Evolutionary conservation across 2,329 filamentous ascomycete genomes (phyloP).

Genomic region (Tolypocladium cylindrosporum): DNA sequence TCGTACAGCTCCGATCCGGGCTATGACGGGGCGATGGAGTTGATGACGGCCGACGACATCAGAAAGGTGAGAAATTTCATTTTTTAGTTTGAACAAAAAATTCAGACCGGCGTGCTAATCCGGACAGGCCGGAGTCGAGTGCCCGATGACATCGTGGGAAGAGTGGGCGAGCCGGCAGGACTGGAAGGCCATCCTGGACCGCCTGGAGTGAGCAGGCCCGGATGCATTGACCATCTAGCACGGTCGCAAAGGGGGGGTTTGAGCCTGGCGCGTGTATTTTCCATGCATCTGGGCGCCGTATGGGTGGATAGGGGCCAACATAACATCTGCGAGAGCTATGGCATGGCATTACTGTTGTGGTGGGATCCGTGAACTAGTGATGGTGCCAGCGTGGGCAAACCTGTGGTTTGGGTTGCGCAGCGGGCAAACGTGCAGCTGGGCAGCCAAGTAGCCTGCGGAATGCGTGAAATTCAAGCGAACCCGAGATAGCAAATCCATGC

Average conservation of each 20-base stretch:
- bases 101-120: too few species aligned
- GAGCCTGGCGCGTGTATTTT: background rate
- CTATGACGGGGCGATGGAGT: slow-evolving; percentile 34
- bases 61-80: slow-evolving; percentile 22
- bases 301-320: background rate
- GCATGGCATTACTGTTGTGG: background rate
- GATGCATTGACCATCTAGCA: background rate
- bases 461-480: background rate
- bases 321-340: background rate
- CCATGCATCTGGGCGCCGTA: background rate
- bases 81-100: too few species aligned
- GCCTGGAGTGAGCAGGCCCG: background rate
- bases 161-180: slow-evolving; percentile 26
- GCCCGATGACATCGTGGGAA: slow-evolving; percentile 28
- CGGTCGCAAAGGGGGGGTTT: background rate
- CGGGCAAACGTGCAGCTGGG: background rate
- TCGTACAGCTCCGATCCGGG: slow-evolving; percentile 35
- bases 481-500: background rate
- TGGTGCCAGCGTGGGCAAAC: background rate
- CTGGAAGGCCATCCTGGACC: slow-evolving; percentile 15
- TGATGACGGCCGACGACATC: slow-evolving; percentile 33
- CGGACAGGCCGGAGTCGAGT: slow-evolving; percentile 30
- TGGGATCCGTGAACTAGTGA: background rate
- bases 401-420: background rate
- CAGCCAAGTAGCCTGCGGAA: background rate